Base-by-base conservation (phyloP, 1,284 basidiomycete species). In the Ustilago crameri region DNA sequence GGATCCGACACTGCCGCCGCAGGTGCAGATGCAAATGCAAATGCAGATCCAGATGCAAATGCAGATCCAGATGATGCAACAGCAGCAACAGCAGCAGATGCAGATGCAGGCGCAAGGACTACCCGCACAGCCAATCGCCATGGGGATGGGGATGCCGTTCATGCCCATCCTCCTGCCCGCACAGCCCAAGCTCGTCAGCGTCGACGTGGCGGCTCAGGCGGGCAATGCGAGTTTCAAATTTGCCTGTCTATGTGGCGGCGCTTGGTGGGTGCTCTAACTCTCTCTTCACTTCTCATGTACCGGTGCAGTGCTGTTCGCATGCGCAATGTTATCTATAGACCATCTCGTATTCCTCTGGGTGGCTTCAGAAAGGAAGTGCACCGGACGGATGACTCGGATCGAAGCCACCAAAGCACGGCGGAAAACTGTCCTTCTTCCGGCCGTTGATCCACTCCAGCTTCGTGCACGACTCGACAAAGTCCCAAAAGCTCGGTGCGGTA, bases 251-350 rank as follows among this genome's bases (percentile, higher is more conserved):
- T 72, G 69, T 47, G 69, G 69, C 14, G 69, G 69, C 0, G 8
- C 18, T 26, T 72, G 69, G 69, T 72, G 69, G 69, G 59, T 60
- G 5, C 38, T 71, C 41, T 71, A 51, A 47, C n/a, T 18, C 37
- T 26, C 18, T 40, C 18, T 32, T 26, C 34, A 10, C 3, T 17
- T 30, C 9, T 27, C 14, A 22, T 7, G 7, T 30, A 30, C n/a
- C n/a, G n/a, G n/a, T n/a, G n/a, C n/a, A n/a, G n/a, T 30, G 12
- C 30, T 30, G 30, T 30, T 30, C 30, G 5, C 30, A 30, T 12
- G 12, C 30, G 30, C 30, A 30, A 30, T 30, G 30, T 12, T 12
- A 30, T 30, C 5, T 5, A 30, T 30, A 30, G 7, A 30, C 12
- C 30, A 30, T 30, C 30, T 12, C 5, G 12, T 7, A 30, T 30